Conservation (phyloP, 176 grass and related monocot species). For the Hordeum vulgare region DNA sequence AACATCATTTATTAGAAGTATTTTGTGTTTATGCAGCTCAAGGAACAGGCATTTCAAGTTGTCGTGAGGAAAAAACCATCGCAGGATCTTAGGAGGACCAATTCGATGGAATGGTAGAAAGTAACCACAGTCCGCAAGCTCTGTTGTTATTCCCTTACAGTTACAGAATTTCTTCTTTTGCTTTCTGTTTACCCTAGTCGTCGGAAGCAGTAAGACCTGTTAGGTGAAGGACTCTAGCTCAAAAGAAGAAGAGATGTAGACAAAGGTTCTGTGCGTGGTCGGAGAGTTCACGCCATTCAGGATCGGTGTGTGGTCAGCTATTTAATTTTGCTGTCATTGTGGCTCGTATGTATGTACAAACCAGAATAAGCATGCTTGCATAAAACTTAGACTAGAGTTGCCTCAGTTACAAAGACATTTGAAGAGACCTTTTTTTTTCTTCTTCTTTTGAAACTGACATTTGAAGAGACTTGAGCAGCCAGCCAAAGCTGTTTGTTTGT, state of each 20-base stretch:
- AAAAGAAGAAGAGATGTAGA: background rate
- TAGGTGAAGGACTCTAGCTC: constrained; percentile 12
- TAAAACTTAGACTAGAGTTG: constrained; percentile 12
- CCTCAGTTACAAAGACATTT: constrained; percentile 6
- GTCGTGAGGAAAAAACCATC: constrained; percentile 47
- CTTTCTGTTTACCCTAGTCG: constrained; percentile 24
- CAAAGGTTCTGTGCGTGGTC: constrained; percentile 26
- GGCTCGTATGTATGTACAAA: constrained; percentile 42
- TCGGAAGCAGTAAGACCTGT: constrained; percentile 23
- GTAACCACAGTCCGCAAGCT: constrained; percentile 9
- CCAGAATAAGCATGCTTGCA: constrained; percentile 24
- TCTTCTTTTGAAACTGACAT: too few species aligned
- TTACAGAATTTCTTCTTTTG: constrained; percentile 4
- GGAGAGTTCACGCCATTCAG: constrained; percentile 23
- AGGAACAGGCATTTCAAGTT: constrained; percentile 55
- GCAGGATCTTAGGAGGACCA: constrained; percentile 51
- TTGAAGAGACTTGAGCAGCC: too few species aligned
- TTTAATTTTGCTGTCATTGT: constrained; percentile 13
- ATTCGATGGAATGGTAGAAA: constrained; percentile 79
- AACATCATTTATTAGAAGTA: background rate
- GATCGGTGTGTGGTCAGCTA: constrained; percentile 20
- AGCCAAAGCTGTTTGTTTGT: too few species aligned
- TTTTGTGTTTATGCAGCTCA: constrained; percentile 47
- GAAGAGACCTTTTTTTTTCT: too few species aligned
- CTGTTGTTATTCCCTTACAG: constrained; percentile 23